A percentile compares a stretch with the other conserved stretches of the same genome.
These are phyloP conservation scores for Macroventuria anomochaeta DNA, from an alignment of 2,329 filamentous ascomycete genomes.

Conservation along the genomic window DNA sequence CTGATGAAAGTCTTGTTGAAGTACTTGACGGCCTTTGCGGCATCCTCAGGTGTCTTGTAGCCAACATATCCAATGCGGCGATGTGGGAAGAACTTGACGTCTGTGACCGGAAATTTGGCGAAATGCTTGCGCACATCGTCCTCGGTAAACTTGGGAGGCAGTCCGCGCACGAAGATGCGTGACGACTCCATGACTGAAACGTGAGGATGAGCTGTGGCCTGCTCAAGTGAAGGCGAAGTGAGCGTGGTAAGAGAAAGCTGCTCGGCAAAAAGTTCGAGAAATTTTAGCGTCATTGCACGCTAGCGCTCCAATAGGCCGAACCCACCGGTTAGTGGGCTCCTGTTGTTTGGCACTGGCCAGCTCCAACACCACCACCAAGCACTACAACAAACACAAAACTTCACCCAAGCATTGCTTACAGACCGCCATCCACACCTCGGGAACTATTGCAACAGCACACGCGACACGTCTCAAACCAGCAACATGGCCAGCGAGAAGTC, in stretches of 20 bases:
- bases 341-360: constrained; percentile 13
- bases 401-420: constrained; percentile 3
- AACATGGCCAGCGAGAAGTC: constrained; percentile 65
- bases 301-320: constrained; percentile 15
- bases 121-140: constrained; percentile 91
- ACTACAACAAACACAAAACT: constrained; percentile 25
- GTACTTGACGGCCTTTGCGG: constrained; percentile 84
- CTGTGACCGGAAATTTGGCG: constrained; percentile 79
- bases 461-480: constrained; percentile 7
- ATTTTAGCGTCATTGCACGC: constrained; percentile 19
- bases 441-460: neutral
- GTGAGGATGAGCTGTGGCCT: constrained; percentile 21
- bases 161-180: constrained; percentile 73
- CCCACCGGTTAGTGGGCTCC: constrained; percentile 11
- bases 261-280: constrained; percentile 14
- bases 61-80: constrained; percentile 95
- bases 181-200: constrained; percentile 69
- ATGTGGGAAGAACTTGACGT: constrained; percentile 88
- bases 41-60: constrained; percentile 83
- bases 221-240: constrained; percentile 20
- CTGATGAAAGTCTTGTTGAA: constrained; percentile 95
- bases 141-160: constrained; percentile 85
- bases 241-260: constrained; percentile 10
- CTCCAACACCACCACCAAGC: constrained; percentile 15
- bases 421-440: neutral